A percentile compares a stretch with the other conserved stretches of the same genome.
Conservation (phyloP, 306 rosid species). For the Trifolium repens region DNA sequence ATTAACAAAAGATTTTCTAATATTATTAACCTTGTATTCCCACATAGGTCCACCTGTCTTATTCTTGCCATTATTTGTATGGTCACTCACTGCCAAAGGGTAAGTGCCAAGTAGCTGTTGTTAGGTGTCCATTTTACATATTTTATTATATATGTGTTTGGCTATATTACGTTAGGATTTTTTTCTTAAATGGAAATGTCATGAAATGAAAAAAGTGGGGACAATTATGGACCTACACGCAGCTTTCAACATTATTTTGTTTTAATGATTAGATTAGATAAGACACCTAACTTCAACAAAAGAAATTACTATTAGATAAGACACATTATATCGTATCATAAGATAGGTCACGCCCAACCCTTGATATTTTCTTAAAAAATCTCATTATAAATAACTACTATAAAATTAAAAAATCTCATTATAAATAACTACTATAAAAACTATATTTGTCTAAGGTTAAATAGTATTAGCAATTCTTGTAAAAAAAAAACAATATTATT, state of each 20-base stretch:
- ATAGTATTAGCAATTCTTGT: no score
- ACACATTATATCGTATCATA: conserved; percentile 10
- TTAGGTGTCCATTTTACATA: conserved; percentile 19
- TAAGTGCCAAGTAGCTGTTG: conserved; percentile 38
- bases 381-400: neutral
- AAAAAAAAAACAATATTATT: no score
- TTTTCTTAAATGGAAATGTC: conserved; percentile 7
- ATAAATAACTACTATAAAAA: neutral
- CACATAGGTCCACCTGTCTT: conserved; percentile 24
- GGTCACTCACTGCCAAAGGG: neutral
- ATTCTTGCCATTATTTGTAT: conserved; percentile 31
- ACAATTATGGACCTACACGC: conserved; percentile 20
- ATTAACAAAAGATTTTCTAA: conserved; percentile 30
- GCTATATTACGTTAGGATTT: conserved; percentile 20
- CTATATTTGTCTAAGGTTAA: neutral
- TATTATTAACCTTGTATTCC: conserved; percentile 15
- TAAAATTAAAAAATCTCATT: neutral
- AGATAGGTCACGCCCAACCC: neutral
- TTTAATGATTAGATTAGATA: conserved; percentile 32
- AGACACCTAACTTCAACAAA: conserved; percentile 25
- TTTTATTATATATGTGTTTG: neutral
- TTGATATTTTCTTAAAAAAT: neutral
- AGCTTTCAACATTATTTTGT: conserved; percentile 31
- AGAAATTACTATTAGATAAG: conserved; percentile 15
- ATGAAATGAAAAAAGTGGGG: conserved; percentile 28